A percentile compares a stretch with the other conserved stretches of the same genome.
Conservation (phyloP, 768 basidiomycete species). For the Leccinum subgranulosum region DNA sequence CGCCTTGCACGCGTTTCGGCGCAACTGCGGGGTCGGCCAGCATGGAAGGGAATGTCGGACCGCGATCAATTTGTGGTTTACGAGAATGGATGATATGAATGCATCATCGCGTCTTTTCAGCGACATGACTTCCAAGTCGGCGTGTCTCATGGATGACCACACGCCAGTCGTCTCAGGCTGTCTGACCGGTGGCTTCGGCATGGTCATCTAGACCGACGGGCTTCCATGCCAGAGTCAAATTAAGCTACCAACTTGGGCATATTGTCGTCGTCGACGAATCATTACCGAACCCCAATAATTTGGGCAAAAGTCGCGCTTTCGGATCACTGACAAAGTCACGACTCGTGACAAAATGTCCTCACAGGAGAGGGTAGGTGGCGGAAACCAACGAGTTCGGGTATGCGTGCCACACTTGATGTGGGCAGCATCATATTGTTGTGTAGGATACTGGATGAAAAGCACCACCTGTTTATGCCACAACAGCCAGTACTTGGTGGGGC, state of each 20-base stretch:
- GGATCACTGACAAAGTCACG: background rate
- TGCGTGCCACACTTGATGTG: background rate
- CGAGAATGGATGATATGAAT: background rate
- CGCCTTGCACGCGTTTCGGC: background rate
- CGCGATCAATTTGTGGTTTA: background rate
- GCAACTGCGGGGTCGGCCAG: background rate
- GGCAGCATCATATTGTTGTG: background rate
- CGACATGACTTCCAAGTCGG: background rate
- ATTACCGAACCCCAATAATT: background rate
- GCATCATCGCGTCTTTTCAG: background rate
- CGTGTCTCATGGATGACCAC: background rate
- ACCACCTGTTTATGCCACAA: background rate
- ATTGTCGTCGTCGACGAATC: background rate
- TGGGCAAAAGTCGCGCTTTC: constrained; percentile 1
- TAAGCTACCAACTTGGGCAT: background rate
- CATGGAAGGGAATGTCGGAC: background rate
- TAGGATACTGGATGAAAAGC: background rate
- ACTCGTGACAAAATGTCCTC: background rate
- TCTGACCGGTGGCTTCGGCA: background rate
- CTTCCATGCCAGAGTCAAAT: background rate
- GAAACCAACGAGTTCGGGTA: background rate
- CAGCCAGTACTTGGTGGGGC: background rate
- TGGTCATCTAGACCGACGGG: background rate
- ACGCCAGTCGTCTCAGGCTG: background rate
- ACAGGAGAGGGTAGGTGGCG: background rate